Evolutionary conservation across 495 filamentous ascomycete species (phyloP), one percentile per base, ranked within the genome.

Genomic region (Darksidea phi): DNA sequence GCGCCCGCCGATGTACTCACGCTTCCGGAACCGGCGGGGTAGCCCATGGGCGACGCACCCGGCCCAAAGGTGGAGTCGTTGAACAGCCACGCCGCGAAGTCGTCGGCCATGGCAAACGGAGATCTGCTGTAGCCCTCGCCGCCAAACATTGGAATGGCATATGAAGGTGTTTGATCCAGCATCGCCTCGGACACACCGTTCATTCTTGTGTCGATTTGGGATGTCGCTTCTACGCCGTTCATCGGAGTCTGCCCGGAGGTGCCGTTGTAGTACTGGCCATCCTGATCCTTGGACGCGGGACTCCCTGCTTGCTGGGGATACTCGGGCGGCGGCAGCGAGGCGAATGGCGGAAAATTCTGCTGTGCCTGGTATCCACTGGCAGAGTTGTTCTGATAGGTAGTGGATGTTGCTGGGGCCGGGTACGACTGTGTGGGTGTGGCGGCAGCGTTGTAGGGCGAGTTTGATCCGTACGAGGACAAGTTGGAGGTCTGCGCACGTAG

Each of bases 11-110:
- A 25, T 20, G 41, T 17, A 34, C 54, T 63, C 18, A 20, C 13
- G 24, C 24, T 38, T 15, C 36, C 25, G 38, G 41, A 53, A 17
- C 51, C 56, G 17, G 55, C 37, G 13, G 57, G 52, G 38, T 67
- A 61, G 5, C 60, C 64, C 63, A 66, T 70, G 5, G 67, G 67
- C 15, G 67, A 65, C 12, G 57, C 49, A 18, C 59, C 59, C 8
- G 67, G 59, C 4, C 56, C 53, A 36, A 69, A 61, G 42, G 66
- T 55, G 26, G 81, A 72, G 24, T 88, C 88, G 69, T 88, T 93
- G 76, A 97, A 96, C 21, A 97, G 77, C 80, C 89, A 96, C 17
- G 88, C 88, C 32, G 93, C 85, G 72, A 96, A 96, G 71, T 95
- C 91, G 67, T 96, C 93, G 7, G 90, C 87, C 77, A 96, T 90